phyloP scores from a whole-genome alignment of 495 filamentous ascomycete genomes.

The Penicillium pulvis region DNA sequence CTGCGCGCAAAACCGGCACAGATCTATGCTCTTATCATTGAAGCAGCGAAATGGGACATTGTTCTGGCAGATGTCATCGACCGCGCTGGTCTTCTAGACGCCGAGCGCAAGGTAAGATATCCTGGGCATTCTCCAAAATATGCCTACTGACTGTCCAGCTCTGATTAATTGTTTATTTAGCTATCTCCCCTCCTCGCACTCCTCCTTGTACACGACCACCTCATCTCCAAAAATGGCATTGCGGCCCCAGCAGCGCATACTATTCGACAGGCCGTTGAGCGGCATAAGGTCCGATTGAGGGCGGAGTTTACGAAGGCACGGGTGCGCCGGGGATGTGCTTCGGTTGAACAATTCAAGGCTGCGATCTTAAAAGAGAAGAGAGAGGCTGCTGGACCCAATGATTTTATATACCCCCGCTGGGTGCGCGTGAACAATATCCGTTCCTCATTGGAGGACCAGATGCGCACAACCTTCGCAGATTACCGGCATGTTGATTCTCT shows the following conservation, averaged over 20 bases:
- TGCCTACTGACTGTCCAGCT: constrained; percentile 44
- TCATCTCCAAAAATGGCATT: constrained; percentile 79
- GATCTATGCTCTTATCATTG: constrained; percentile 80
- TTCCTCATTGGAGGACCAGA: constrained; percentile 65
- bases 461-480: constrained; percentile 65
- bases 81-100: constrained; percentile 63
- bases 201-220: constrained; percentile 82
- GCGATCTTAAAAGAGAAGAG: constrained; percentile 49
- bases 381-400: constrained; percentile 20
- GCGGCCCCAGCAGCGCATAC: constrained; percentile 75
- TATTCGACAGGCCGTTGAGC: constrained; percentile 68
- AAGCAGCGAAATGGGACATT: constrained; percentile 86
- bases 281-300: constrained; percentile 76
- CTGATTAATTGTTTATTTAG: constrained; percentile 47
- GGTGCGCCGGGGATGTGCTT: constrained; percentile 66
- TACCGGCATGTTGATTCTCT: constrained; percentile 56
- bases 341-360: constrained; percentile 62
- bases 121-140: constrained; percentile 1
- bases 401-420: constrained; percentile 73
- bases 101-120: constrained; percentile 78
- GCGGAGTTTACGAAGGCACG: constrained; percentile 82
- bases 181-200: constrained; percentile 79
- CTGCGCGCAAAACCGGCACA: constrained; percentile 77
- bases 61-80: constrained; percentile 87
- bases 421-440: constrained; percentile 82